These are phyloP conservation scores for Cystobasidiopsis lactophilus DNA, from an alignment of 768 basidiomycete species.

Conservation along the genomic window DNA sequence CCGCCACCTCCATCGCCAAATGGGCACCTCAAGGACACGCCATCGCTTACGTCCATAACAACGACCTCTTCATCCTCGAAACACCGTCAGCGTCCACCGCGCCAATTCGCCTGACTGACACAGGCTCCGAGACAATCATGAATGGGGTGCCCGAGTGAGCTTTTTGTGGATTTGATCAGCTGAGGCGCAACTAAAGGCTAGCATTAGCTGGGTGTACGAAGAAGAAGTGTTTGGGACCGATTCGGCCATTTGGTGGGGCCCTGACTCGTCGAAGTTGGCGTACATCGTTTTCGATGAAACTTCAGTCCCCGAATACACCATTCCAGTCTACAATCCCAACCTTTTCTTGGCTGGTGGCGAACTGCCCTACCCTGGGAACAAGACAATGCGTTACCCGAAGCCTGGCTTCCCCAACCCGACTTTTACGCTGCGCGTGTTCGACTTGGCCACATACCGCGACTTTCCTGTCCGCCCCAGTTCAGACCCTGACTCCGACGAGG, in stretches of 20 bases:
- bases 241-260: slow-evolving; percentile 77
- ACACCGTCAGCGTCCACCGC: slow-evolving; percentile 8
- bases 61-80: slow-evolving; percentile 56
- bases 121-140: slow-evolving; percentile 65
- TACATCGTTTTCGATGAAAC: slow-evolving; percentile 79
- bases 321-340: slow-evolving; percentile 58
- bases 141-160: slow-evolving; percentile 29
- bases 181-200: slow-evolving; percentile 54
- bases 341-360: slow-evolving; percentile 4
- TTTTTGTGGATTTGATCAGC: neutral
- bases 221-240: slow-evolving; percentile 62
- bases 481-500: no score
- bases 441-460: slow-evolving; percentile 37
- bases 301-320: slow-evolving; percentile 57
- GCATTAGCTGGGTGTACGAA: slow-evolving; percentile 98
- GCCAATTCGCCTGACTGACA: slow-evolving; percentile 49
- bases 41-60: slow-evolving; percentile 63
- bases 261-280: slow-evolving; percentile 44
- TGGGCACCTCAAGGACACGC: slow-evolving; percentile 69
- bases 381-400: slow-evolving; percentile 59
- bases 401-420: slow-evolving; percentile 55
- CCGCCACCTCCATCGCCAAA: slow-evolving; percentile 40
- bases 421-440: slow-evolving; percentile 62
- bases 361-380: slow-evolving; percentile 7
- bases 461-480: neutral